Percentiles rank a stretch among this genome's conserved stretches.
phyloP scores from a whole-genome alignment of 495 filamentous ascomycete species.

The Neurospora sp. region DNA sequence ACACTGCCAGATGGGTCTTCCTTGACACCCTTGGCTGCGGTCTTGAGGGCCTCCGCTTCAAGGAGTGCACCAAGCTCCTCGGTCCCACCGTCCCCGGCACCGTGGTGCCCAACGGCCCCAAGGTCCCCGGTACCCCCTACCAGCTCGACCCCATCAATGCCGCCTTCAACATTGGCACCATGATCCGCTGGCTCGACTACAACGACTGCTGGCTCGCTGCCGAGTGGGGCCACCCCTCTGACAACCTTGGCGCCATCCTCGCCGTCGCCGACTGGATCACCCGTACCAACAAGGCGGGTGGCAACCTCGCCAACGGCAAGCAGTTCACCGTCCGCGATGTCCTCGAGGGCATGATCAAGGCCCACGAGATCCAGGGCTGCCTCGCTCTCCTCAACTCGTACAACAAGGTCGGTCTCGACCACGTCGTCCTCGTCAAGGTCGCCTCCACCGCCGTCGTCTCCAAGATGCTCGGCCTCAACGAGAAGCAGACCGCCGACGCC shows the following conservation, averaged over 20 bases:
- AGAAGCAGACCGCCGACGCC: constrained; percentile 87
- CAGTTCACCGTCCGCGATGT: constrained; percentile 80
- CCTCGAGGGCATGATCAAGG: constrained; percentile 98
- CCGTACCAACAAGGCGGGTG: constrained; percentile 86
- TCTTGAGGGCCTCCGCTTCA: constrained; percentile 88
- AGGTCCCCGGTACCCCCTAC: constrained; percentile 85
- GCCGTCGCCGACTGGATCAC: constrained; percentile 96
- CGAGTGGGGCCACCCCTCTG: constrained; percentile 96
- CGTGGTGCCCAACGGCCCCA: constrained; percentile 83
- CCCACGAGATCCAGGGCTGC: constrained; percentile 97
- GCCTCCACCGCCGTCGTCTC: constrained; percentile 89
- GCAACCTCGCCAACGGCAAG: constrained; percentile 77
- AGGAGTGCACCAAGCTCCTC: constrained; percentile 88
- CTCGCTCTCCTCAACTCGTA: constrained; percentile 93
- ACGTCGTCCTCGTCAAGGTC: constrained; percentile 96
- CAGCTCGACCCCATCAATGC: constrained; percentile 91
- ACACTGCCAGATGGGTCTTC: constrained; percentile 82
- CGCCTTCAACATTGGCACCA: constrained; percentile 97
- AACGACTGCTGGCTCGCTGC: constrained; percentile 99
- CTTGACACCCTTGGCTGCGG: constrained; percentile 96
- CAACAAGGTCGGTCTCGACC: constrained; percentile 97
- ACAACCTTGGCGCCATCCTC: constrained; percentile 93
- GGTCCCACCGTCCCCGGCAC: constrained; percentile 91
- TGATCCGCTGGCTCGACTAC: constrained; percentile 98
- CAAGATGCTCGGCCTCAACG: constrained; percentile 82